Percentiles rank a stretch among this genome's conserved stretches.
phyloP scores from a whole-genome alignment of 1,139 yeast genomes.

The Magnusiomyces clavatus region DNA sequence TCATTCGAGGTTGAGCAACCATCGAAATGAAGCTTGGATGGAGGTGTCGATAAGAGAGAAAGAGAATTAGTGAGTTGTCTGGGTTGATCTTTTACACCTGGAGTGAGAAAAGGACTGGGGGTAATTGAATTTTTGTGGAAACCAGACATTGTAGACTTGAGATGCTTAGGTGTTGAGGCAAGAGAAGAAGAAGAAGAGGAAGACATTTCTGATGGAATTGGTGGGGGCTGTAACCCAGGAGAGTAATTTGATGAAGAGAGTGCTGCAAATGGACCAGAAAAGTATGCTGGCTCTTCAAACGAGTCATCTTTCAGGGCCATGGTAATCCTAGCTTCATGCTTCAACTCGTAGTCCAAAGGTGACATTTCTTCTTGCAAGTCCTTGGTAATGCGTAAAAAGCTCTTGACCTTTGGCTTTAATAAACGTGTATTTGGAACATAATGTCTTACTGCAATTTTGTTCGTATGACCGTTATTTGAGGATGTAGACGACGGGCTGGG shows the following conservation, averaged over 20 bases:
- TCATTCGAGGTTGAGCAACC: too few species aligned
- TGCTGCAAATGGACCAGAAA: not conserved
- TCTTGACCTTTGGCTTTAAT: constrained; percentile 27
- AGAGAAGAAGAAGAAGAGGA: too few species aligned
- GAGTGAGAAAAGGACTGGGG: too few species aligned
- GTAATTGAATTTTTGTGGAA: too few species aligned
- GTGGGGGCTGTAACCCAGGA: too few species aligned
- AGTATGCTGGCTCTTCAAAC: constrained; percentile 6
- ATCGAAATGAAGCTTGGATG: too few species aligned
- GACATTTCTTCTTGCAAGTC: constrained; percentile 29
- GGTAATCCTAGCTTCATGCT: constrained; percentile 30
- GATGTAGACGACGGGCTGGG: not conserved
- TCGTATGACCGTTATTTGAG: not conserved
- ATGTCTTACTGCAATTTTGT: constrained; percentile 15
- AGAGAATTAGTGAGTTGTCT: too few species aligned
- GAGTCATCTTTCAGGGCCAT: constrained; percentile 25
- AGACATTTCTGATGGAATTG: too few species aligned
- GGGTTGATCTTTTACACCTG: too few species aligned
- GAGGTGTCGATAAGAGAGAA: too few species aligned
- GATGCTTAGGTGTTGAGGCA: too few species aligned
- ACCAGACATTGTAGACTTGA: too few species aligned
- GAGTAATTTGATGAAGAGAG: not conserved
- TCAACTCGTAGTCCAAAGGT: constrained; percentile 30
- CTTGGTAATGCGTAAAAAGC: constrained; percentile 27
- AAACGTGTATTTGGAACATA: constrained; percentile 19